Conservation (phyloP, 2,329 filamentous ascomycete genomes). For the Aspergillus thermomutatus region DNA sequence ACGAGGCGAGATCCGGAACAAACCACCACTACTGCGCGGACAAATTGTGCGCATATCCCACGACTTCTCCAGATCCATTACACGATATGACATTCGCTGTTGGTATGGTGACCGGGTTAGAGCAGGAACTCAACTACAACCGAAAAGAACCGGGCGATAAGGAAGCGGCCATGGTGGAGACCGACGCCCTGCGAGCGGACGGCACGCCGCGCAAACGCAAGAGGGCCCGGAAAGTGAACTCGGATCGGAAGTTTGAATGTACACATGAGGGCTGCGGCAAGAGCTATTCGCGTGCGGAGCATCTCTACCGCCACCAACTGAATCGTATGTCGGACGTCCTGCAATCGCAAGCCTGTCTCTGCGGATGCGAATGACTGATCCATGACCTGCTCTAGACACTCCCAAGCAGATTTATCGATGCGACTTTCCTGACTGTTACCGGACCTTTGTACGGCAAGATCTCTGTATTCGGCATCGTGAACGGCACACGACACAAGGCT, state of each 20-base stretch:
- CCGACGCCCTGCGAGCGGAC: slow-evolving; percentile 10
- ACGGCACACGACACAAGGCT: slow-evolving; percentile 65
- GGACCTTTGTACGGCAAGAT: slow-evolving; percentile 90
- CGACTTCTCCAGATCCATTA: neutral
- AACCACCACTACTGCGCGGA: neutral
- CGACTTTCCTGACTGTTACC: slow-evolving; percentile 84
- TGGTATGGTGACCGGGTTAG: slow-evolving; percentile 18
- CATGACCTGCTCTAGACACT: slow-evolving; percentile 57
- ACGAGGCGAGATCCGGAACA: neutral
- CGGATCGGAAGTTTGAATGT: slow-evolving; percentile 67
- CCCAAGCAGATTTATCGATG: slow-evolving; percentile 95
- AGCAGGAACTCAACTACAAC: slow-evolving; percentile 7
- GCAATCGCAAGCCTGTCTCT: slow-evolving; percentile 1
- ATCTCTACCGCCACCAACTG: slow-evolving; percentile 66
- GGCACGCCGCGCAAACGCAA: slow-evolving; percentile 17
- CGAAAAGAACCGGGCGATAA: slow-evolving; percentile 7
- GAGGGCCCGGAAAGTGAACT: slow-evolving; percentile 43
- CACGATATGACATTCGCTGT: slow-evolving; percentile 20
- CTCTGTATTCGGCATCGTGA: slow-evolving; percentile 82
- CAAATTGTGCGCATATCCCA: neutral
- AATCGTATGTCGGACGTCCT: slow-evolving; percentile 64
- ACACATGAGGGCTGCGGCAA: slow-evolving; percentile 85
- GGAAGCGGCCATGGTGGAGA: slow-evolving; percentile 7
- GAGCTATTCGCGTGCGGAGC: slow-evolving; percentile 57
- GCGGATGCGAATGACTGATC: slow-evolving; percentile 4